phyloP scores from a whole-genome alignment of 1,284 basidiomycete genomes.

The Singerocomus inundabilis region DNA sequence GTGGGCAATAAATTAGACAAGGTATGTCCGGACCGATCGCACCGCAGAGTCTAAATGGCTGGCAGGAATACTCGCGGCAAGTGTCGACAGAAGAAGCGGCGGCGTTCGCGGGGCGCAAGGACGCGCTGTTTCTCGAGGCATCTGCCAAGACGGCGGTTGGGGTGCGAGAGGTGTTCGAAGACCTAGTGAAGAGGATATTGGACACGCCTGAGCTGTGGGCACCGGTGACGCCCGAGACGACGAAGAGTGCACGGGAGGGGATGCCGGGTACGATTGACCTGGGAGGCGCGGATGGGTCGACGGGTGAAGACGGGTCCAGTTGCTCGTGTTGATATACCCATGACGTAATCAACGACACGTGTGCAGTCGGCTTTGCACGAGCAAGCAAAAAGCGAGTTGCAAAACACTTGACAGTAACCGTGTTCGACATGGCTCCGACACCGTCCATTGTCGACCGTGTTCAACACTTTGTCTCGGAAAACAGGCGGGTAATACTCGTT shows the following conservation, averaged over 20 bases:
- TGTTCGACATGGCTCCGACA: constrained; percentile 26
- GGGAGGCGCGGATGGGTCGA: neutral
- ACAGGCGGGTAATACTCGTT: constrained; percentile 70
- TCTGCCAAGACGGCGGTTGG: constrained; percentile 86
- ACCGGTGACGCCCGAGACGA: constrained; percentile 28
- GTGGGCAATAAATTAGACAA: constrained; percentile 97
- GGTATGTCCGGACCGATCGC: constrained; percentile 40
- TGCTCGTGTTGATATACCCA: constrained; percentile 24
- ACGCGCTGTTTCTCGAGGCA: constrained; percentile 83
- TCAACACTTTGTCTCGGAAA: constrained; percentile 68
- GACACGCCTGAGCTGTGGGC: constrained; percentile 72
- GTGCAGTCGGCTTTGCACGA: constrained; percentile 1
- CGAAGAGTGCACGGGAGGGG: constrained; percentile 9
- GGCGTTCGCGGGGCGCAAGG: constrained; percentile 79
- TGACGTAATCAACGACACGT: constrained; percentile 27
- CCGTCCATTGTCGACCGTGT: constrained; percentile 56
- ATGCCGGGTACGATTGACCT: constrained; percentile 42
- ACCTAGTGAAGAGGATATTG: constrained; percentile 72
- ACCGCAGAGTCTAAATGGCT: neutral
- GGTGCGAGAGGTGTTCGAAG: constrained; percentile 78
- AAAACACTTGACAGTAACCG: no score
- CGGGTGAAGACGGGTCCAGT: constrained; percentile 2
- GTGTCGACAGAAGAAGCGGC: constrained; percentile 80
- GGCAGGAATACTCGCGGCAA: constrained; percentile 84
- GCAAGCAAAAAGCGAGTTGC: no score